Percentiles rank a stretch among this genome's conserved stretches.
These are phyloP conservation scores for Liriodendron chinense DNA, from an alignment of 164 flowering plant genomes.

Conservation along the genomic window DNA sequence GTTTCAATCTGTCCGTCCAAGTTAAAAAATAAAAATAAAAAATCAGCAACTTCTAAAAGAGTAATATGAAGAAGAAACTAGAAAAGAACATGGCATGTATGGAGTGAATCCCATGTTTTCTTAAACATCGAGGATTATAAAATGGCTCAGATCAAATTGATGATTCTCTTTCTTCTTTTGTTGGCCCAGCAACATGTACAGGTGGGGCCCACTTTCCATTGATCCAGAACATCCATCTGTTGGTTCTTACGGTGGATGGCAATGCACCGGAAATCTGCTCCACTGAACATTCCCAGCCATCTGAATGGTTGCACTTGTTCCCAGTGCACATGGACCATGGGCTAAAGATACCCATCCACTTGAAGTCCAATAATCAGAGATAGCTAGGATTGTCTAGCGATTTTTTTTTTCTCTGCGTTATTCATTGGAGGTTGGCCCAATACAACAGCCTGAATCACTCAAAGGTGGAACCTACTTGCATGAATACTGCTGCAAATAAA, in stretches of 20 bases:
- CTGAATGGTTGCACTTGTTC: background rate
- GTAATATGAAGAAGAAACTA: background rate
- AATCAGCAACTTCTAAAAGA: background rate
- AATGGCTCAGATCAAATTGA: background rate
- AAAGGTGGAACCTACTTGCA: too few species aligned
- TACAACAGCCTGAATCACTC: too few species aligned
- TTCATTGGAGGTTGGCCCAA: too few species aligned
- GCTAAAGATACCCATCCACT: too few species aligned
- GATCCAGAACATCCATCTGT: background rate
- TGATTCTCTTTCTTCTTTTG: background rate
- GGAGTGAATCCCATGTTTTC: background rate
- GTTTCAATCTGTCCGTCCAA: slow-evolving; percentile 54
- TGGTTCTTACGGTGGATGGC: background rate
- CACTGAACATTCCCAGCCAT: too few species aligned
- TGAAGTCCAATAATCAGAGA: too few species aligned
- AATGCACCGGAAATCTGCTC: background rate
- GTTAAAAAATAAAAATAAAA: background rate
- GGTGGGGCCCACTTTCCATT: background rate
- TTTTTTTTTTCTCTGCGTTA: too few species aligned
- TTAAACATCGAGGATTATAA: too few species aligned
- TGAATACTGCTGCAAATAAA: too few species aligned
- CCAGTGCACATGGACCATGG: background rate
- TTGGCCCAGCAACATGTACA: background rate
- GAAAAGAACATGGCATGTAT: background rate
- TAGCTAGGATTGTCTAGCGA: too few species aligned